Percentiles rank a stretch among this genome's conserved stretches.
Evolutionary conservation across 139 green algal species (phyloP).

Genomic region (Haematococcus lacustris): DNA sequence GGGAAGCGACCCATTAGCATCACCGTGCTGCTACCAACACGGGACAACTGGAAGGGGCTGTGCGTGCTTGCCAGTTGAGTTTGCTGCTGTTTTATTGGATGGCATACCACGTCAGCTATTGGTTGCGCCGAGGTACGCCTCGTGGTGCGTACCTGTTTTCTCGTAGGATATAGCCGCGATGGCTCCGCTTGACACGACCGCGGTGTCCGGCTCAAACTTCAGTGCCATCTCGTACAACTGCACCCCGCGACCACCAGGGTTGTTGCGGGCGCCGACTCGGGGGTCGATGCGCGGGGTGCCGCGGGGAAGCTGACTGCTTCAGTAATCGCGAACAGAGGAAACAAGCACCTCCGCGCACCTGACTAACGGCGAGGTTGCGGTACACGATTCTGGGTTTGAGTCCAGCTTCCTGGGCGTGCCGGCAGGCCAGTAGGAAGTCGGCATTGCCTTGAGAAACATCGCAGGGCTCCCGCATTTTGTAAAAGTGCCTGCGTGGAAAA

Average conservation of each 20-base stretch:
- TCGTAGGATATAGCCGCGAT: slow-evolving; percentile 60
- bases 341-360: slow-evolving; percentile 29
- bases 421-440: slow-evolving; percentile 1
- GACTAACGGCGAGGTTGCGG: slow-evolving; percentile 57
- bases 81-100: background rate
- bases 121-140: too few relatives aligned
- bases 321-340: too few relatives aligned
- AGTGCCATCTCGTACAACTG: slow-evolving; percentile 25
- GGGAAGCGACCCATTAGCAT: too few relatives aligned
- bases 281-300: background rate
- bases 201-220: slow-evolving; percentile 63
- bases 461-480: slow-evolving; percentile 9
- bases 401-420: slow-evolving; percentile 42
- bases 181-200: slow-evolving; percentile 60
- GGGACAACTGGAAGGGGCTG: too few relatives aligned
- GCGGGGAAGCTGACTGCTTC: background rate
- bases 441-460: slow-evolving; percentile 5
- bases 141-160: slow-evolving; percentile 15
- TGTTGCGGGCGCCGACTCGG: too few relatives aligned
- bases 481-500: background rate
- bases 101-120: too few relatives aligned
- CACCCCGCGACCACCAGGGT: background rate
- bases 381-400: slow-evolving; percentile 69
- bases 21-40: too few relatives aligned
- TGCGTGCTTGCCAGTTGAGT: too few relatives aligned